phyloP scores from a whole-genome alignment of 306 rosid species.

The Trifolium pratense region DNA sequence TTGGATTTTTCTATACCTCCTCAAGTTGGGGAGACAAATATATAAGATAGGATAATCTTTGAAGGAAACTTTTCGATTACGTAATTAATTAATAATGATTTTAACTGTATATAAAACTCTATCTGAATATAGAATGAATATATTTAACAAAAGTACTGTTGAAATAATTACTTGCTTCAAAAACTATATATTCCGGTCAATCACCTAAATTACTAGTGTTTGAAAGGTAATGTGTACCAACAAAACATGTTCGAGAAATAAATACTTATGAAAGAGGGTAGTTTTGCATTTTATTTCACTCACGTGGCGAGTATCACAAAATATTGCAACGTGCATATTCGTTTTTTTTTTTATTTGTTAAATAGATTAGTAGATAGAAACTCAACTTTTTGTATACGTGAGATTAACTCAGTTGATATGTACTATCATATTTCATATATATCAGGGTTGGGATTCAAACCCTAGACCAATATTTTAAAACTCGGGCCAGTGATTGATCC shows the following conservation, averaged over 20 bases:
- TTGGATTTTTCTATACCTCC: slow-evolving; percentile 38
- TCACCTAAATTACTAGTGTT: slow-evolving; percentile 28
- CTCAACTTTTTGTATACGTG: no score
- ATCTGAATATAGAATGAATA: slow-evolving; percentile 11
- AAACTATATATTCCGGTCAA: slow-evolving; percentile 24
- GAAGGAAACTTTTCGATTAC: slow-evolving; percentile 36
- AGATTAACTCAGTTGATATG: no score
- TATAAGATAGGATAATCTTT: slow-evolving; percentile 15
- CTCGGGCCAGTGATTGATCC: no score
- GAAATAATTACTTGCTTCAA: slow-evolving; percentile 10
- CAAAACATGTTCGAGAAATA: background rate
- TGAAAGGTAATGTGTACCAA: slow-evolving; percentile 20
- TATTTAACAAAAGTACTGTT: slow-evolving; percentile 25
- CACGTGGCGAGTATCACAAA: background rate
- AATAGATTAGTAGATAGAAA: no score
- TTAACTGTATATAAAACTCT: slow-evolving; percentile 14
- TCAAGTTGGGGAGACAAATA: slow-evolving; percentile 52
- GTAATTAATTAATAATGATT: slow-evolving; percentile 30
- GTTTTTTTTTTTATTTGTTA: no score
- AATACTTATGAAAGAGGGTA: background rate
- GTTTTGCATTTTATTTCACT: background rate
- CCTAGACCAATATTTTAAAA: no score
- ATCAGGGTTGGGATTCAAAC: no score
- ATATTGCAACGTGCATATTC: no score
- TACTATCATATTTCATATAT: no score